Conservation (phyloP, 768 basidiomycete genomes). For the Boletus rubropictus region DNA sequence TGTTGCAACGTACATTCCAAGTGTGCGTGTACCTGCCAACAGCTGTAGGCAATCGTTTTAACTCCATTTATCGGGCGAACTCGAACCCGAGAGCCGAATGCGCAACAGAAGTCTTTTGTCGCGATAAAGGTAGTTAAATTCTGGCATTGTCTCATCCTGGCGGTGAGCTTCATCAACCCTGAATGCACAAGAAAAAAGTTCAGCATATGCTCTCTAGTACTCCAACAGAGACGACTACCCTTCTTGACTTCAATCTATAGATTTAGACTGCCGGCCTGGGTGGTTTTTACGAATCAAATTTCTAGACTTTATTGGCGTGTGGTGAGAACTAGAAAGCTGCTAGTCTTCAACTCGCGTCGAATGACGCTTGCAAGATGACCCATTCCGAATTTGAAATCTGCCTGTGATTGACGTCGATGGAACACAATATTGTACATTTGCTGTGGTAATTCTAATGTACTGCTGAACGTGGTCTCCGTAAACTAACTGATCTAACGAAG, state of each 20-base stretch:
- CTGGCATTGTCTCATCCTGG: background rate
- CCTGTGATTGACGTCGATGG: background rate
- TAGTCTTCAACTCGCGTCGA: background rate
- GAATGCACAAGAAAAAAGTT: background rate
- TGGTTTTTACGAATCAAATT: background rate
- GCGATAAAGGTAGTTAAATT: background rate
- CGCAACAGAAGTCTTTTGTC: background rate
- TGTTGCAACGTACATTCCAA: background rate
- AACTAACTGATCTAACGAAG: constrained; percentile 34
- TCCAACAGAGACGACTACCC: too few species aligned
- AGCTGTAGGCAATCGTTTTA: background rate
- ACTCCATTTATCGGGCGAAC: background rate
- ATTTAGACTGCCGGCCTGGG: background rate
- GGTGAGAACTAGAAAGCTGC: background rate
- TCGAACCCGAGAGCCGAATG: background rate
- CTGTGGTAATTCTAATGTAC: background rate
- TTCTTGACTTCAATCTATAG: too few species aligned
- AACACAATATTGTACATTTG: background rate
- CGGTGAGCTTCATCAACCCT: background rate
- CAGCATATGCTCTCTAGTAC: background rate
- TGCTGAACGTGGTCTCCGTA: background rate
- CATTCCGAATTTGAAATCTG: background rate
- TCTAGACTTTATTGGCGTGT: background rate
- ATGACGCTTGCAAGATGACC: background rate
- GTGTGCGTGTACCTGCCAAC: background rate